Base-by-base conservation (phyloP, 768 basidiomycete genomes). In the Russula ochroleuca region DNA sequence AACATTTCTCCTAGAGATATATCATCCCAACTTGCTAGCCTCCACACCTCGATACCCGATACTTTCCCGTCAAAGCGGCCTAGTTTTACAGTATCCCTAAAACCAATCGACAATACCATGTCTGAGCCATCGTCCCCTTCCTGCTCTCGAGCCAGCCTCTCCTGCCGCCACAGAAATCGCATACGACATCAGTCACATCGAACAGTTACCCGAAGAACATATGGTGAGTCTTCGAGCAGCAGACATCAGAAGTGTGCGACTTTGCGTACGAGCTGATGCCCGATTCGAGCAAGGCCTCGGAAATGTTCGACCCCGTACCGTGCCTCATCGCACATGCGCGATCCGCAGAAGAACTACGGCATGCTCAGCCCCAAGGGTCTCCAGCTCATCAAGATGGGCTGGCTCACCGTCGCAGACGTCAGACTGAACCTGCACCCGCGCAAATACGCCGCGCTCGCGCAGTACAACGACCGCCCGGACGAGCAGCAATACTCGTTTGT, bases 221-320 rank as follows among this genome's bases (percentile, higher is more conserved):
- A 33, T 49, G 6, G 25, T 17, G 11, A 55, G 48, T 4, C 67
- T 71, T 13, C 62, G 65, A 31, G 64, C 60, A 1, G 61, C 63
- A n/a, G 73, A 73, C 17, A 71, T 74, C 41, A 74, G n/a, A 74
- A 61, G 73, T 73, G 33, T 73, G 73, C 55, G 74, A 75, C 66
- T 74, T 68, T 58, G 71, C 70, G 3, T 45, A 70, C 63, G 73
- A 72, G 61, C 61, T 49, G 4, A 54, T 62, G n/a, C 31, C 47
- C 1, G 45, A 41, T 25, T 55, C 62, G 38, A 45, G 49, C 23
- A 66, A 64, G 17, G 67, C 61, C 1, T 71, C 68, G 17, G 73
- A 72, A 57, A 8, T 70, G 1, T 75, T 70, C 21, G 63, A 67
- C 47, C 71, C 73, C 2, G 25, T 69, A 14, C 62, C 67, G 2